Percentiles rank a stretch among this genome's conserved stretches.
phyloP scores from a whole-genome alignment of 2,329 filamentous ascomycete genomes.

The Xylariales sp. region DNA sequence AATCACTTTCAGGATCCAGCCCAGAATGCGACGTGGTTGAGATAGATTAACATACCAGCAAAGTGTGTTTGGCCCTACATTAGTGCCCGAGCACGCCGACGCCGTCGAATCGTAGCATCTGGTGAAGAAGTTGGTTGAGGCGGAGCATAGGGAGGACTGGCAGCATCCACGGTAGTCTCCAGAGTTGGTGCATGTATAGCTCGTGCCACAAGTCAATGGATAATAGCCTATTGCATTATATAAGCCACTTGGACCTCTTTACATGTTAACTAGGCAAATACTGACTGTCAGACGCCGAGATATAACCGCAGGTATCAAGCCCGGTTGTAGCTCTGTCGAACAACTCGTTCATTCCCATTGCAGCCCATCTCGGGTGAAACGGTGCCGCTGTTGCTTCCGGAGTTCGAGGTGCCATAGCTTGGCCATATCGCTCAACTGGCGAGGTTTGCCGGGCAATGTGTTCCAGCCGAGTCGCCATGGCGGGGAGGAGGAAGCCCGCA shows the following conservation, averaged over 20 bases:
- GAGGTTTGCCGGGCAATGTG: conserved; percentile 1
- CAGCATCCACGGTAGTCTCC: conserved; percentile 17
- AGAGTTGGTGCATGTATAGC: conserved; percentile 16
- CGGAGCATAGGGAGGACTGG: conserved; percentile 9
- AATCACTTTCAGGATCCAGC: neutral
- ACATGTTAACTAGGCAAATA: neutral
- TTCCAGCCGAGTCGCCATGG: neutral
- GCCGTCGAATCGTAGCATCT: conserved; percentile 13
- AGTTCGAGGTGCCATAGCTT: neutral
- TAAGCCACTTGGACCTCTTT: neutral
- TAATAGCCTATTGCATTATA: conserved; percentile 6
- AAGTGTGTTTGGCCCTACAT: conserved; percentile 10
- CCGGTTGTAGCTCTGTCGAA: neutral
- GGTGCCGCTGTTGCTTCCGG: neutral
- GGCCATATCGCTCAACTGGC: neutral
- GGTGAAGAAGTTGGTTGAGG: conserved; percentile 11
- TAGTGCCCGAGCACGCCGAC: conserved; percentile 6
- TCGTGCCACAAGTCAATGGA: conserved; percentile 10
- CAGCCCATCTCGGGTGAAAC: neutral
- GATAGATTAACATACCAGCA: conserved; percentile 16
- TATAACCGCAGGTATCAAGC: conserved; percentile 9
- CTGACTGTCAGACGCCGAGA: conserved; percentile 6
- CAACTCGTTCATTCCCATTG: neutral
- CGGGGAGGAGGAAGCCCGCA: neutral
- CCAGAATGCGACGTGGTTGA: neutral